phyloP scores from a whole-genome alignment of 306 rosid genomes.

The Lathyrus oleraceus region DNA sequence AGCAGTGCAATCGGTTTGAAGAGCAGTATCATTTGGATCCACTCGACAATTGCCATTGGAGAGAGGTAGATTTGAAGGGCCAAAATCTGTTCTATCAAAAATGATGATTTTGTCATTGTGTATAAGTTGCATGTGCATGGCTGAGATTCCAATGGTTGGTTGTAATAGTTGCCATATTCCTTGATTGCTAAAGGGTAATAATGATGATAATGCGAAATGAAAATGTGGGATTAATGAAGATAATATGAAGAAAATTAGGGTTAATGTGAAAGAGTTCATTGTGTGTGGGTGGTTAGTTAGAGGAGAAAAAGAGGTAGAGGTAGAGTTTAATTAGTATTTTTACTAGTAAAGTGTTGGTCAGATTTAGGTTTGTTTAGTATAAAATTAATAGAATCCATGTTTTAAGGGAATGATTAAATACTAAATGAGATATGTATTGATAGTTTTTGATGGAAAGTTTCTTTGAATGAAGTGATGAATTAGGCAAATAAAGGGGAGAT shows the following conservation, averaged over 20 bases:
- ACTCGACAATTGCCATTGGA: constrained; percentile 39
- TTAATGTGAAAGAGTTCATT: constrained; percentile 9
- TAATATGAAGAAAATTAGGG: constrained; percentile 30
- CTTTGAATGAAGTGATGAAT: constrained; percentile 27
- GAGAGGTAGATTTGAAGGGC: constrained; percentile 66
- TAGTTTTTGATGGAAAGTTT: not conserved
- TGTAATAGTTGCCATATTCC: constrained; percentile 75
- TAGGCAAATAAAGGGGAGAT: constrained; percentile 29
- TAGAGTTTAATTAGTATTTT: constrained; percentile 31
- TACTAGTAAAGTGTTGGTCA: constrained; percentile 31
- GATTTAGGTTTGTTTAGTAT: constrained; percentile 9
- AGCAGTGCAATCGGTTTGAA: constrained; percentile 68
- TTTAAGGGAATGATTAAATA: not conserved
- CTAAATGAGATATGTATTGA: not conserved
- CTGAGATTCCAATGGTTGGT: constrained; percentile 61
- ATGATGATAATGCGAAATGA: constrained; percentile 2
- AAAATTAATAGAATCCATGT: not conserved
- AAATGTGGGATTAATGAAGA: constrained; percentile 8
- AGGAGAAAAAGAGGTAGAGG: constrained; percentile 16
- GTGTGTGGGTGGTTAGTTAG: not conserved
- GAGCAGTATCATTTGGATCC: constrained; percentile 43
- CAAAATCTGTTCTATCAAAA: constrained; percentile 77
- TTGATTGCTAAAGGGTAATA: not conserved
- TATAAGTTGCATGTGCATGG: constrained; percentile 90
- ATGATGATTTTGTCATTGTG: constrained; percentile 57